These are phyloP conservation scores for Scorias spongiosa DNA, from an alignment of 2,329 filamentous ascomycete species.

Conservation along the genomic window DNA sequence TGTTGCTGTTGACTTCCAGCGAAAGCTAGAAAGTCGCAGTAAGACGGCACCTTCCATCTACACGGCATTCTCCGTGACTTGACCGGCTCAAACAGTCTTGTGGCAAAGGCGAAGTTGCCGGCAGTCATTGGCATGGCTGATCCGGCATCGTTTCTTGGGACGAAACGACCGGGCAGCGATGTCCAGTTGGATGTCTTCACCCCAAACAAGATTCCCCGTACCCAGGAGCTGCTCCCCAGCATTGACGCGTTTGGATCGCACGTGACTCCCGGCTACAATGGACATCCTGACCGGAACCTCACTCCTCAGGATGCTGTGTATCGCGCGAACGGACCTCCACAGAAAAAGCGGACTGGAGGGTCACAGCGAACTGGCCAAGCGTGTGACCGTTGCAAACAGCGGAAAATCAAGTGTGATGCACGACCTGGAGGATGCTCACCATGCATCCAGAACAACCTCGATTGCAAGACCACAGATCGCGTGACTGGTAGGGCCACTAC, in stretches of 20 bases:
- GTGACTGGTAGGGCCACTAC: conserved; percentile 69
- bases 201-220: conserved; percentile 2
- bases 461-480: conserved; percentile 75
- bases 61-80: conserved; percentile 7
- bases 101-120: too few species aligned
- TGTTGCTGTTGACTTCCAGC: too few species aligned
- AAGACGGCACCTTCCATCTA: conserved; percentile 7
- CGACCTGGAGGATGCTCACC: conserved; percentile 68
- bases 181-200: conserved; percentile 3
- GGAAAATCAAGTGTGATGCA: conserved; percentile 79
- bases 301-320: background rate
- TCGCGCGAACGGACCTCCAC: background rate
- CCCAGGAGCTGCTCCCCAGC: conserved; percentile 1
- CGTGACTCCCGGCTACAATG: background rate
- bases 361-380: conserved; percentile 57
- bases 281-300: background rate
- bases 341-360: background rate
- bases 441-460: conserved; percentile 58
- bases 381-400: conserved; percentile 75
- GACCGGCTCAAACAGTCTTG: background rate
- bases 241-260: conserved; percentile 2
- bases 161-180: conserved; percentile 10
- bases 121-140: too few species aligned
- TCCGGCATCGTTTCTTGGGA: background rate
- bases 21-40: background rate